phyloP scores from a whole-genome alignment of 495 filamentous ascomycete genomes.

The Lindgomyces ingoldianus region DNA sequence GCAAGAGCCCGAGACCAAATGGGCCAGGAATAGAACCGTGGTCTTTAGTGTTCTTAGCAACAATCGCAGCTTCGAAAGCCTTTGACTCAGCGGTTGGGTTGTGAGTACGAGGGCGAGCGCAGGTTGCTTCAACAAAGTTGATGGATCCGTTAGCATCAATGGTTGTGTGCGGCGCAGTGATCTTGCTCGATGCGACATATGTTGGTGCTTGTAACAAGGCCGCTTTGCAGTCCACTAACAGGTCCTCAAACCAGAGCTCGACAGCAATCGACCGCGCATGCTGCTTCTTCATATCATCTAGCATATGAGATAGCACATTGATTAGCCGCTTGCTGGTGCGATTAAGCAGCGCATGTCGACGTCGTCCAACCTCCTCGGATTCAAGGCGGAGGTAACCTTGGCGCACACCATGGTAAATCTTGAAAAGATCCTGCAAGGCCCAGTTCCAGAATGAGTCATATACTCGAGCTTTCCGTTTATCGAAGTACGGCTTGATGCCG shows the following conservation, averaged over 20 bases:
- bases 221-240: constrained; percentile 97
- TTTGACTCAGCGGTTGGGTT: constrained; percentile 96
- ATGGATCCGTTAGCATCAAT: constrained; percentile 89
- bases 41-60: constrained; percentile 96
- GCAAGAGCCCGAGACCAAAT: constrained; percentile 62
- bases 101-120: constrained; percentile 79
- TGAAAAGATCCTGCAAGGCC: constrained; percentile 94
- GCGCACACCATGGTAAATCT: constrained; percentile 99
- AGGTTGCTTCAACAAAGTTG: constrained; percentile 82
- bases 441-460: constrained; percentile 99
- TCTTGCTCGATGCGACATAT: constrained; percentile 94
- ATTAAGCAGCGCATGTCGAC: constrained; percentile 98
- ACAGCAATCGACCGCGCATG: constrained; percentile 95
- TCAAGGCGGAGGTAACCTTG: constrained; percentile 90
- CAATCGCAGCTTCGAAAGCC: constrained; percentile 97
- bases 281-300: constrained; percentile 92
- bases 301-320: constrained; percentile 95
- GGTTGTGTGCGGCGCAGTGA: constrained; percentile 86
- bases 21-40: constrained; percentile 89
- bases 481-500: constrained; percentile 93
- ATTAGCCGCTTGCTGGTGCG: constrained; percentile 91
- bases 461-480: constrained; percentile 85
- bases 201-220: constrained; percentile 78
- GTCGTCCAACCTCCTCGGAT: constrained; percentile 96
- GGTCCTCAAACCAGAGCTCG: constrained; percentile 81